Evolutionary conservation across 108 stramenopile genomes (phyloP), one percentile per base, ranked within the genome.

Genomic region (Hondaea fermentalgiana): DNA sequence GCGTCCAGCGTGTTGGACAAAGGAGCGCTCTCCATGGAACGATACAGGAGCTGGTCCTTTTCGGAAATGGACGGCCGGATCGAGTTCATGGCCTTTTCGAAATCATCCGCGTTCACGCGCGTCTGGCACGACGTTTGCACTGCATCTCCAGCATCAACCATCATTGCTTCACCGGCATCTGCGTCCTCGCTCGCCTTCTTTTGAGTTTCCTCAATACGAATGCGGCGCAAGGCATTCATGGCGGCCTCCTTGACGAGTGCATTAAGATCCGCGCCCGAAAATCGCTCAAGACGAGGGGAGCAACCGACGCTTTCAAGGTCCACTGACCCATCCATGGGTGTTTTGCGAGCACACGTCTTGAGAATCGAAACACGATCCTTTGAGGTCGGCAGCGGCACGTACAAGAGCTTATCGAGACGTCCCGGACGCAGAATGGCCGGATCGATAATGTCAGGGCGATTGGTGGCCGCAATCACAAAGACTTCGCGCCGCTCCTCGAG

Each of bases 401-500:
- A 92, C 49, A 93, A 60, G 29, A 93, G 72, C 71, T 92, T 92
- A 72, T 93, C 93, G 21, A 94, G 92, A 23, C 94, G 92, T 10
- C 94, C 94, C 4, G 94, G 94, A 0, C 94, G 76, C 3, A 93
- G 93, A 91, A 94, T 94, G 58, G 94, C 94, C 19, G 91, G 92
- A 72, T 94, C 94, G 72, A 94, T 94, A 19, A 94, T 92, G 64
- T 93, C 94, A 5, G 91, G 91, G 19, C 93, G 88, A 58, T 94
- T 92, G 88, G 93, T 94, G 21, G 93, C 93, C 29, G 92, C 93
- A 25, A 93, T 90, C 42, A 93, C 91, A 87, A 92, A 93, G n/a
- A 93, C 93, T 45, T 91, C 51, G 5, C 64, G 60, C 17, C 96
- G 92, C 29, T 95, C 96, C 21, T 98, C 99, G 58, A 98, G 92